A percentile compares a stretch with the other conserved stretches of the same genome.
Conservation (phyloP, 257 asterid genomes). For the Fraxinus anomala region DNA sequence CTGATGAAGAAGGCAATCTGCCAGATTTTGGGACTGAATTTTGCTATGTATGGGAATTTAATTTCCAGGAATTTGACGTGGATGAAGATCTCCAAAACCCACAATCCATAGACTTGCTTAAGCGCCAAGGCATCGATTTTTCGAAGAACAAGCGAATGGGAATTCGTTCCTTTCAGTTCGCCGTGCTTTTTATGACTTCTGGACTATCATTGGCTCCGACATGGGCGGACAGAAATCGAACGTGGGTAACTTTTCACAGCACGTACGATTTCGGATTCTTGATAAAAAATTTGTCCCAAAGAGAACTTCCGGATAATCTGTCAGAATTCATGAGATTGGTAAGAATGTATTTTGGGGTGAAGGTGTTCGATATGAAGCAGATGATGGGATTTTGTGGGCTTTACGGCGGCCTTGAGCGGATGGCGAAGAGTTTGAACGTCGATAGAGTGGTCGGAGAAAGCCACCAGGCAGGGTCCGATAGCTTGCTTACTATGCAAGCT, state of each 20-base stretch:
- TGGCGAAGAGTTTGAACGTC: conserved; percentile 24
- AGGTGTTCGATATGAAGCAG: conserved; percentile 34
- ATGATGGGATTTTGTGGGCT: background rate
- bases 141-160: conserved; percentile 14
- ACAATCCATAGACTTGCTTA: conserved; percentile 21
- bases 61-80: conserved; percentile 37
- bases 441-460: conserved; percentile 25
- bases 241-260: conserved; percentile 45
- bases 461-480: conserved; percentile 42
- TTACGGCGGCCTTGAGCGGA: conserved; percentile 31
- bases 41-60: conserved; percentile 38
- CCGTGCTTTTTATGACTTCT: background rate
- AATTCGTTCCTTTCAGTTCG: background rate
- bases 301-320: conserved; percentile 14
- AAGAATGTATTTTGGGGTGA: conserved; percentile 15
- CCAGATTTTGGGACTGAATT: conserved; percentile 4
- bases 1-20: conserved; percentile 23
- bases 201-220: background rate
- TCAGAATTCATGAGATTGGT: background rate
- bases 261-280: conserved; percentile 31
- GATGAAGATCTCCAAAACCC: conserved; percentile 23
- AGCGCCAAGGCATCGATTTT: conserved; percentile 27
- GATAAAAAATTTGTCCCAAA: background rate
- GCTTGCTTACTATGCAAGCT: conserved; percentile 20
- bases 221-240: background rate